phyloP scores from a whole-genome alignment of 2,329 filamentous ascomycete genomes.

The Fusarium proliferatum region DNA sequence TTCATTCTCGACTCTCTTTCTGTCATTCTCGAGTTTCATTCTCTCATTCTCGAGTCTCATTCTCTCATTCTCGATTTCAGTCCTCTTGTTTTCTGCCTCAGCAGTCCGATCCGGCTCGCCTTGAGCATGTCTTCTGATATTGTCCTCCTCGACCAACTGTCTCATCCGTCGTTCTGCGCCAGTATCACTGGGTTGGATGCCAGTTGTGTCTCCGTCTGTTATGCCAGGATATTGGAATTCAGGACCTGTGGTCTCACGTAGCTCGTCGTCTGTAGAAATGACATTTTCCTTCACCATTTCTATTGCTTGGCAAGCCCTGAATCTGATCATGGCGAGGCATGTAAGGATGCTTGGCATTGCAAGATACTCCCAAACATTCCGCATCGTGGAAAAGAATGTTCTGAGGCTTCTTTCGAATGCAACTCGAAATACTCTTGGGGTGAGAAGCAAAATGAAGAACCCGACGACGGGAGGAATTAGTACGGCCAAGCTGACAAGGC shows the following conservation, averaged over 20 bases:
- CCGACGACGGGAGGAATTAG: neutral
- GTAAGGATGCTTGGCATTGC: conserved; percentile 3
- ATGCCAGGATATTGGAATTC: neutral
- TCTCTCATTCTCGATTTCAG: neutral
- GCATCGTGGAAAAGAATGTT: neutral
- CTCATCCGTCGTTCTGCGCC: conserved; percentile 17
- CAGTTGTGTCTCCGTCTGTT: neutral
- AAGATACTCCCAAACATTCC: conserved; percentile 5
- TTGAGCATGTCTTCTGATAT: neutral
- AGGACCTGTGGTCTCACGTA: neutral
- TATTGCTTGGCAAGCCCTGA: neutral
- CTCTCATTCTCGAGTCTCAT: neutral
- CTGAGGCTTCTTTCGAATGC: neutral
- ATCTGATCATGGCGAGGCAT: neutral
- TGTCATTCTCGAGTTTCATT: neutral
- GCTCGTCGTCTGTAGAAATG: conserved; percentile 7
- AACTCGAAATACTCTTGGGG: neutral
- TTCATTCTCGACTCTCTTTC: neutral
- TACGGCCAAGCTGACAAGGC: neutral
- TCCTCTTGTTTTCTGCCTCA: neutral
- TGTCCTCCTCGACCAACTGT: conserved; percentile 4
- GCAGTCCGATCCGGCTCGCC: neutral
- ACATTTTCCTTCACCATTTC: neutral
- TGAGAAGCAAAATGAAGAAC: neutral
- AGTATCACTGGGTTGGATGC: neutral